Percentiles rank a stretch among this genome's conserved stretches.
These are phyloP conservation scores for Venturia pyrina DNA, from an alignment of 2,329 filamentous ascomycete genomes.

Conservation along the genomic window DNA sequence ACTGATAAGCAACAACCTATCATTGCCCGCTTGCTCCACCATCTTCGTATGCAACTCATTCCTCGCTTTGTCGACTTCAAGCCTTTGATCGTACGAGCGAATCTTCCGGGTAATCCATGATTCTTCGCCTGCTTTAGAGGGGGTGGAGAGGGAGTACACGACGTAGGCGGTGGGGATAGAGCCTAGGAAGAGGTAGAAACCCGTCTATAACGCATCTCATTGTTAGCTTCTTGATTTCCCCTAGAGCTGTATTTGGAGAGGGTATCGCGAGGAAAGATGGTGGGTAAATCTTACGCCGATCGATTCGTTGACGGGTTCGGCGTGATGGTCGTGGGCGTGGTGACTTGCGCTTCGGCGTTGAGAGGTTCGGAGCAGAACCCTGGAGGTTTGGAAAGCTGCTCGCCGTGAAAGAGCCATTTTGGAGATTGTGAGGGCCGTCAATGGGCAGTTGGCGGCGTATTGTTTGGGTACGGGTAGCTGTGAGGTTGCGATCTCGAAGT, in stretches of 20 bases:
- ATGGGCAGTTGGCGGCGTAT: constrained; percentile 1
- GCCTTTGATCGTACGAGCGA: constrained; percentile 4
- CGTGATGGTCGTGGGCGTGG: constrained; percentile 4
- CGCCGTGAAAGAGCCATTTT: constrained; percentile 3
- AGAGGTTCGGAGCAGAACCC: neutral
- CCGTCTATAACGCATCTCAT: neutral
- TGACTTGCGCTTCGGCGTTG: constrained; percentile 7
- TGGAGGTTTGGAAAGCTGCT: constrained; percentile 1
- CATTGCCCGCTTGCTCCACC: constrained; percentile 11
- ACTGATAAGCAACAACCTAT: constrained; percentile 7
- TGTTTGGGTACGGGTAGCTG: neutral
- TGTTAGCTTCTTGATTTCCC: neutral
- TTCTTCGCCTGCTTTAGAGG: neutral
- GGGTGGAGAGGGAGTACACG: neutral
- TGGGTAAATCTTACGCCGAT: constrained; percentile 5
- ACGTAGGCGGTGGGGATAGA: constrained; percentile 3
- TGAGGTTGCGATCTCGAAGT: neutral
- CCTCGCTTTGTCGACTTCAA: neutral
- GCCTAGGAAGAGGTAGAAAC: constrained; percentile 2
- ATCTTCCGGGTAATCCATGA: constrained; percentile 8
- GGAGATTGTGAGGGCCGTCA: neutral
- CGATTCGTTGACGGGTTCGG: neutral
- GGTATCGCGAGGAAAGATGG: neutral
- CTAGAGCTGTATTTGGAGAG: neutral
- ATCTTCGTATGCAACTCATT: constrained; percentile 12